Evolutionary conservation across 2,329 filamentous ascomycete species (phyloP).

Genomic region (Camillea tinctor): DNA sequence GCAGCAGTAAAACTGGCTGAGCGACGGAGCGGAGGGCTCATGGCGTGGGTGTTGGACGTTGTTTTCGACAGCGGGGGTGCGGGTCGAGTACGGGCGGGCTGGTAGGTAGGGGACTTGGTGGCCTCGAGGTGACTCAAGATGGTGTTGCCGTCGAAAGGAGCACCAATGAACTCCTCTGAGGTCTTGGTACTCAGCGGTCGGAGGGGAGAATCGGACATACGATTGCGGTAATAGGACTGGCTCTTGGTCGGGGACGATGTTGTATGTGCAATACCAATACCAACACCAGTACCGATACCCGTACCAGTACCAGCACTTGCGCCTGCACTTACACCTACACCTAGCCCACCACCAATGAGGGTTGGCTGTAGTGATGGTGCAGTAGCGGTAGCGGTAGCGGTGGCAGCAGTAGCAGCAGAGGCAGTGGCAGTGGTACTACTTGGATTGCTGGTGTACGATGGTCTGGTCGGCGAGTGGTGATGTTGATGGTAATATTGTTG

Average conservation of each 20-base stretch:
- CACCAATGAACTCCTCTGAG: conserved; percentile 62
- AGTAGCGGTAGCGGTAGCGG: conserved; percentile 20
- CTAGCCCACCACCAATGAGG: background rate
- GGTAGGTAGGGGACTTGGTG: conserved; percentile 40
- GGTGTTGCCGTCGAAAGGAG: conserved; percentile 63
- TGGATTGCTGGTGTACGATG: conserved; percentile 35
- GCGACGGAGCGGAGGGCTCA: conserved; percentile 59
- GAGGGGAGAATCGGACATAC: conserved; percentile 35
- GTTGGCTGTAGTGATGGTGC: conserved; percentile 8
- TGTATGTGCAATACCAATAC: conserved; percentile 12
- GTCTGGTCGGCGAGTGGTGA: conserved; percentile 42
- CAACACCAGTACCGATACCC: conserved; percentile 9
- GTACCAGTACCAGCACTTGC: conserved; percentile 12
- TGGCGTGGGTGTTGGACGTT: conserved; percentile 52
- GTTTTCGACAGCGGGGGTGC: conserved; percentile 40
- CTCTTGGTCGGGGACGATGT: conserved; percentile 11
- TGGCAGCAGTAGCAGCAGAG: conserved; percentile 1
- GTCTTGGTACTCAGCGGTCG: conserved; percentile 43
- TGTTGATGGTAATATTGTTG: background rate
- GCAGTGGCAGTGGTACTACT: too few species aligned
- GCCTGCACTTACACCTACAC: conserved; percentile 14
- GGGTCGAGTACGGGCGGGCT: conserved; percentile 32
- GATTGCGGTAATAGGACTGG: conserved; percentile 23
- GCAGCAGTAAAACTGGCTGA: conserved; percentile 63
- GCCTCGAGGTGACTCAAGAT: conserved; percentile 62